A percentile compares a stretch with the other conserved stretches of the same genome.
Conservation (phyloP, 768 basidiomycete genomes). For the Lentinula lateritia region DNA sequence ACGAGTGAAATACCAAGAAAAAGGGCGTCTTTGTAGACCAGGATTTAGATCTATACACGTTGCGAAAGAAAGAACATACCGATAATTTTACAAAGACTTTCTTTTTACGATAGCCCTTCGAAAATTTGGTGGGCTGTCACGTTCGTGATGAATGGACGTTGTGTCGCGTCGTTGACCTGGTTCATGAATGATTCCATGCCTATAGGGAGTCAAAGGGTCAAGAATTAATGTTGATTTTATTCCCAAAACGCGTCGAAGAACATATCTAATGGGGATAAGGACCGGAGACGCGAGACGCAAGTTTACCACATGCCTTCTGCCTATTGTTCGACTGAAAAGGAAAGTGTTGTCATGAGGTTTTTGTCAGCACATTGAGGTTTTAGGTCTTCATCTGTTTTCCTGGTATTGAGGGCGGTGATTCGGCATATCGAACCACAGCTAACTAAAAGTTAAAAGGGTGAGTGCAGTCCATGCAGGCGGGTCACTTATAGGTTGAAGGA, state of each 20-base stretch:
- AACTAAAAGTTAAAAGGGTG: too few species aligned
- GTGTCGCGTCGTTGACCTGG: neutral
- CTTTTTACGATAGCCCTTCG: neutral
- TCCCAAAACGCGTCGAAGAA: slow-evolving; percentile 1
- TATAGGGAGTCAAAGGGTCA: neutral
- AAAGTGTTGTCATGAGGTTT: neutral
- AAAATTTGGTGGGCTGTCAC: neutral
- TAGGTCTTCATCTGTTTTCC: too few species aligned
- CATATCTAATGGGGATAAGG: neutral
- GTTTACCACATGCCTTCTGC: neutral
- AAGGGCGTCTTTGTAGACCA: slow-evolving; percentile 2
- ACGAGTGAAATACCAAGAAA: slow-evolving; percentile 1
- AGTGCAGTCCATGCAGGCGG: too few species aligned
- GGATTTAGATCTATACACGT: slow-evolving; percentile 1
- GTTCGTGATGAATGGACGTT: neutral
- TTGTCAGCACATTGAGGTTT: neutral
- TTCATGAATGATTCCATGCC: neutral
- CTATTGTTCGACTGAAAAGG: slow-evolving; percentile 6
- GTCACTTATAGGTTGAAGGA: neutral
- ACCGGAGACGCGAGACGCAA: neutral
- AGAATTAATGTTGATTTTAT: neutral
- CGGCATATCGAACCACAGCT: too few species aligned
- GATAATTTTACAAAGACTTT: slow-evolving; percentile 3
- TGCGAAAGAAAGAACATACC: slow-evolving; percentile 6
- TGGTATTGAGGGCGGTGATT: too few species aligned